A percentile compares a stretch with the other conserved stretches of the same genome.
phyloP scores from a whole-genome alignment of 2,329 filamentous ascomycete genomes.

The Fusarium papillatum region DNA sequence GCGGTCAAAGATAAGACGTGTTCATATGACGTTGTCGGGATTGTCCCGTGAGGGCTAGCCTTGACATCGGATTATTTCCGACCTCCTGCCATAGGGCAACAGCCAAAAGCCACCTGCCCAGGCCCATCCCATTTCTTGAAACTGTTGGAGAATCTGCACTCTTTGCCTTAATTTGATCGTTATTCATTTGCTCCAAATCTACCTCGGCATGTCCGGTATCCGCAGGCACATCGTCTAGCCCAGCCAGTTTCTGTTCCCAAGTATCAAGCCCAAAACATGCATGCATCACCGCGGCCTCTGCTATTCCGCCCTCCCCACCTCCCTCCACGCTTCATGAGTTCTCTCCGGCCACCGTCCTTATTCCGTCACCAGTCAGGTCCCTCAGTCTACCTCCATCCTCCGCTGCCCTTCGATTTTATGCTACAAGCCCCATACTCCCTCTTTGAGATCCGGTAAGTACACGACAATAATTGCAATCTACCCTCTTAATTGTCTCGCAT shows the following conservation, averaged over 20 bases:
- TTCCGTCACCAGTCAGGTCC: neutral
- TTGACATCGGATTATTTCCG: neutral
- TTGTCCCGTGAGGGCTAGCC: neutral
- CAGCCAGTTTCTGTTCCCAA: neutral
- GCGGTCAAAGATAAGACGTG: neutral
- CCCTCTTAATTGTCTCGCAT: neutral
- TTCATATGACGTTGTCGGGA: neutral
- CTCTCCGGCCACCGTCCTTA: neutral
- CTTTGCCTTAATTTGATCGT: neutral
- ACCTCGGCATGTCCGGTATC: neutral
- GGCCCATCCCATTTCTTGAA: neutral
- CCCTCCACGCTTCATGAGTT: neutral
- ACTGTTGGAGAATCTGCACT: neutral
- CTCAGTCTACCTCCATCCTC: neutral
- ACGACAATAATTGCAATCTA: neutral
- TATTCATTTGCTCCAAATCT: neutral
- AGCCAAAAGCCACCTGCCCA: neutral
- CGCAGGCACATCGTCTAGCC: neutral
- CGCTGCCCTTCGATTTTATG: neutral
- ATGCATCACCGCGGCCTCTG: neutral
- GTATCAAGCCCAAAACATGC: neutral
- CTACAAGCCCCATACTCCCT: neutral
- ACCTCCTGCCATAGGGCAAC: neutral
- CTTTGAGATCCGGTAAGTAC: neutral
- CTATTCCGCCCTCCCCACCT: neutral